Evolutionary conservation across 768 basidiomycete genomes (phyloP).

Genomic region (Leccinum variicolor): DNA sequence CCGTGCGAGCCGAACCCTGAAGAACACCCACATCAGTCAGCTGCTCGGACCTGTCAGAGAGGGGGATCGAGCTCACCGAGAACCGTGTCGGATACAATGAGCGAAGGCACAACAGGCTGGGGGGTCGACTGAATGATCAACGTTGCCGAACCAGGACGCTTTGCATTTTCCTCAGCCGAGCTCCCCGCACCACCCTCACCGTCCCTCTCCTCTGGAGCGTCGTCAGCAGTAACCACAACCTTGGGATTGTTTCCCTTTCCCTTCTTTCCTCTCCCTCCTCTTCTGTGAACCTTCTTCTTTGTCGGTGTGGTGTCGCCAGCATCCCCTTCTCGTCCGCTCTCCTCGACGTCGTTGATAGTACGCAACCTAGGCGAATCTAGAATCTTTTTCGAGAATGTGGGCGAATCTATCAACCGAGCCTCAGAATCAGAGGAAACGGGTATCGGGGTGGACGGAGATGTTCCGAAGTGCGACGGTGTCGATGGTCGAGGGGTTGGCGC

Average conservation of each 20-base stretch:
- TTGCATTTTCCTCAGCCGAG: constrained; percentile 17
- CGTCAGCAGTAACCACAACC: constrained; percentile 15
- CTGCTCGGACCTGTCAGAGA: not conserved
- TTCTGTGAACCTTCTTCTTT: constrained; percentile 35
- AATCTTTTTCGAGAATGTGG: not conserved
- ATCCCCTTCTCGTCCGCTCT: constrained; percentile 55
- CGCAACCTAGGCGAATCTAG: constrained; percentile 8
- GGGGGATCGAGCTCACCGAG: constrained; percentile 53
- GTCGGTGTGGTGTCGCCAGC: constrained; percentile 39
- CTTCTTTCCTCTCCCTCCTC: constrained; percentile 49
- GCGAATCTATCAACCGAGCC: constrained; percentile 5
- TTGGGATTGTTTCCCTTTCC: constrained; percentile 41
- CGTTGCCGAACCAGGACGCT: constrained; percentile 6
- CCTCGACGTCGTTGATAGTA: constrained; percentile 45
- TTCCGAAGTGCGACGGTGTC: not conserved
- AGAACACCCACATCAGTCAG: constrained; percentile 6
- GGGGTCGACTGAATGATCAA: constrained; percentile 26
- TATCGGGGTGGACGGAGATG: not conserved
- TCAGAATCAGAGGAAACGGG: not conserved
- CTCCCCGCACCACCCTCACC: constrained; percentile 14
- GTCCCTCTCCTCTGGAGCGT: constrained; percentile 25
- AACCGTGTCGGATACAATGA: constrained; percentile 70
- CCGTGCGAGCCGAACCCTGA: constrained; percentile 94
- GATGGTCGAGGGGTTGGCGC: not conserved
- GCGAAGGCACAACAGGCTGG: constrained; percentile 39